Evolutionary conservation across 495 filamentous ascomycete genomes (phyloP).

Genomic region (Antarctomyces pellizariae): DNA sequence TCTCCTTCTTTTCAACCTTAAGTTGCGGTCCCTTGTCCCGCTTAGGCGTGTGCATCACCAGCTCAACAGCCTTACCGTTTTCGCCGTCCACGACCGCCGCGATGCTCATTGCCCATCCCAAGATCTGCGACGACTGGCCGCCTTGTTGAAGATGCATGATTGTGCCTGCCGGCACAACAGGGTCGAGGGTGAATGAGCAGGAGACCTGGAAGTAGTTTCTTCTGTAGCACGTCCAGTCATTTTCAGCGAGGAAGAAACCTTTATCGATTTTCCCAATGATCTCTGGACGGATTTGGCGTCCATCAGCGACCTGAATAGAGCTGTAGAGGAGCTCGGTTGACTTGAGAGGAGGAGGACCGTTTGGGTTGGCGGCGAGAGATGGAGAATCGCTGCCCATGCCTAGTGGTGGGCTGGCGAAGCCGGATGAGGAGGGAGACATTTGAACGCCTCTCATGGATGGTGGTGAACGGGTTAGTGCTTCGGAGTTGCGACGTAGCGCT

Average conservation of each 20-base stretch:
- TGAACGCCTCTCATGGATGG: constrained; percentile 26
- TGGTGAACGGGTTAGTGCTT: constrained; percentile 25
- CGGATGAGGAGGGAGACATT: constrained; percentile 25
- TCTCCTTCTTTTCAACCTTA: constrained; percentile 44
- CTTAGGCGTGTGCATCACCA: constrained; percentile 90
- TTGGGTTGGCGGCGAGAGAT: constrained; percentile 18
- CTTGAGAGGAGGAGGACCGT: constrained; percentile 36
- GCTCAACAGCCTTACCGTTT: constrained; percentile 54
- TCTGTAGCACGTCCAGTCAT: constrained; percentile 89
- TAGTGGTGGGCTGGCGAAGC: constrained; percentile 19
- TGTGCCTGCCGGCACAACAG: constrained; percentile 12
- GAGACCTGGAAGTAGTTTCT: constrained; percentile 85
- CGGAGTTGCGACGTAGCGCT: constrained; percentile 21
- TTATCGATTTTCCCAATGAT: constrained; percentile 78
- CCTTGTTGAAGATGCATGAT: constrained; percentile 7
- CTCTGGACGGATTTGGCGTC: constrained; percentile 38
- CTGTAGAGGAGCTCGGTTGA: constrained; percentile 33
- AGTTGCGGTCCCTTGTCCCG: constrained; percentile 76
- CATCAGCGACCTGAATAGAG: constrained; percentile 32
- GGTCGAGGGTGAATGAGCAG: constrained; percentile 53
- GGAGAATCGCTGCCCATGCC: constrained; percentile 19
- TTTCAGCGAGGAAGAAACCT: constrained; percentile 69
- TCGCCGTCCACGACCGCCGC: constrained; percentile 66
- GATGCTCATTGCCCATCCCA: constrained; percentile 64
- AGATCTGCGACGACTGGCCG: constrained; percentile 20